Percentiles rank a stretch among this genome's conserved stretches.
phyloP scores from a whole-genome alignment of 2,329 filamentous ascomycete species.

The Arthroderma sp. region DNA sequence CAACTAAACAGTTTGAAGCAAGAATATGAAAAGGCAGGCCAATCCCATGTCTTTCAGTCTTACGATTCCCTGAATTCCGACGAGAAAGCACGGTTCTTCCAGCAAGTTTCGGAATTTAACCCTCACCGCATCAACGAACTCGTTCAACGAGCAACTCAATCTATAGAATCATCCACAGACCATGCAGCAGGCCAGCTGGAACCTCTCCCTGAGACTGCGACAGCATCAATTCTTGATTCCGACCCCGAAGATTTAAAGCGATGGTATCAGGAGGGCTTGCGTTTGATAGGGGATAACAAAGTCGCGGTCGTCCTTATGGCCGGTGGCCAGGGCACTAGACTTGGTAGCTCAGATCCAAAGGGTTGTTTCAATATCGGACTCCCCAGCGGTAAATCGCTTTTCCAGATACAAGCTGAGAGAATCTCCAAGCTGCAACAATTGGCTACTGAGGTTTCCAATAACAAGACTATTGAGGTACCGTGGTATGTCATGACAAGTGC shows the following conservation, averaged over 20 bases:
- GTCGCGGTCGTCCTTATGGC: conserved; percentile 90
- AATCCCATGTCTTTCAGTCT: conserved; percentile 76
- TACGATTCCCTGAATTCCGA: conserved; percentile 62
- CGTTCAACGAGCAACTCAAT: conserved; percentile 66
- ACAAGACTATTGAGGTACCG: conserved; percentile 55
- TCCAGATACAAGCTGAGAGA: conserved; percentile 93
- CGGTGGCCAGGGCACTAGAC: conserved; percentile 84
- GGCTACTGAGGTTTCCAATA: conserved; percentile 56
- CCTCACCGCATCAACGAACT: conserved; percentile 79
- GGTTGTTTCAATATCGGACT: conserved; percentile 95
- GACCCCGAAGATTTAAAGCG: conserved; percentile 60
- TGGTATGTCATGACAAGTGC: conserved; percentile 99
- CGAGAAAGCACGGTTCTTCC: conserved; percentile 67
- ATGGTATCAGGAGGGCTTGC: conserved; percentile 66
- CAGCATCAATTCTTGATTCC: conserved; percentile 85
- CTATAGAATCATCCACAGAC: conserved; percentile 44
- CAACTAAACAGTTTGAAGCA: conserved; percentile 37
- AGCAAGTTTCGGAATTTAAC: conserved; percentile 71
- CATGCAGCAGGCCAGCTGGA: conserved; percentile 49
- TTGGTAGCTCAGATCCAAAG: conserved; percentile 92
- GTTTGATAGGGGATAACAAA: conserved; percentile 54
- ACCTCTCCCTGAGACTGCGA: conserved; percentile 74
- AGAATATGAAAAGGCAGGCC: conserved; percentile 60
- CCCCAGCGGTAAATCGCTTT: conserved; percentile 83
- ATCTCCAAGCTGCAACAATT: conserved; percentile 76